phyloP scores from a whole-genome alignment of 2,329 filamentous ascomycete species.

The Phaeophleospora eucalypticola region DNA sequence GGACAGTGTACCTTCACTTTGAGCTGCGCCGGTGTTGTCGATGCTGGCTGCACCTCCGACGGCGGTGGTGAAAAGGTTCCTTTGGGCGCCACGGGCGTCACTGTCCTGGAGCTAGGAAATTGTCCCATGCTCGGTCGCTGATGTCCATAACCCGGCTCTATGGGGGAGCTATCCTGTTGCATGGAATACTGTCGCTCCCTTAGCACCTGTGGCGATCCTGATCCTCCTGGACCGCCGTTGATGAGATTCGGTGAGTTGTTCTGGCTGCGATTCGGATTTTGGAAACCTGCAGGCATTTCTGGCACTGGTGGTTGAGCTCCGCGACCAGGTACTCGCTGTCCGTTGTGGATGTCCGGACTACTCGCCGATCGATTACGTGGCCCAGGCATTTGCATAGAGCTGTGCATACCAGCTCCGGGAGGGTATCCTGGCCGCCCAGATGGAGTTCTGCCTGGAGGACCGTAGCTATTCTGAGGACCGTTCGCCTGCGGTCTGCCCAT shows the following conservation, averaged over 20 bases:
- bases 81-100: slow-evolving; percentile 35
- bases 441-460: slow-evolving; percentile 48
- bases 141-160: slow-evolving; percentile 15
- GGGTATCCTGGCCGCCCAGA: slow-evolving; percentile 68
- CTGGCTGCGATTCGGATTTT: slow-evolving; percentile 63
- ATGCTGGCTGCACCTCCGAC: slow-evolving; percentile 14
- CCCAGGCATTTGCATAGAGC: slow-evolving; percentile 46
- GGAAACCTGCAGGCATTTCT: slow-evolving; percentile 29
- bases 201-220: slow-evolving; percentile 64
- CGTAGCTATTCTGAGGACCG: slow-evolving; percentile 57
- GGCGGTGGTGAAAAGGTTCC: slow-evolving; percentile 12
- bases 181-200: slow-evolving; percentile 49
- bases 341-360: slow-evolving; percentile 84
- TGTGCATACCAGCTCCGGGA: slow-evolving; percentile 49
- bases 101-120: slow-evolving; percentile 34
- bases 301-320: slow-evolving; percentile 45
- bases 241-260: slow-evolving; percentile 68
- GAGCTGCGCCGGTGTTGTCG: slow-evolving; percentile 63
- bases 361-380: slow-evolving; percentile 81
- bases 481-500: slow-evolving; percentile 72
- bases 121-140: slow-evolving; percentile 18
- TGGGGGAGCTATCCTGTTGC: slow-evolving; percentile 21
- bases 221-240: slow-evolving; percentile 59
- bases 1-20: slow-evolving; percentile 91
- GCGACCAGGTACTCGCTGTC: slow-evolving; percentile 55